phyloP scores from a whole-genome alignment of 306 rosid species.

The Abrus precatorius region DNA sequence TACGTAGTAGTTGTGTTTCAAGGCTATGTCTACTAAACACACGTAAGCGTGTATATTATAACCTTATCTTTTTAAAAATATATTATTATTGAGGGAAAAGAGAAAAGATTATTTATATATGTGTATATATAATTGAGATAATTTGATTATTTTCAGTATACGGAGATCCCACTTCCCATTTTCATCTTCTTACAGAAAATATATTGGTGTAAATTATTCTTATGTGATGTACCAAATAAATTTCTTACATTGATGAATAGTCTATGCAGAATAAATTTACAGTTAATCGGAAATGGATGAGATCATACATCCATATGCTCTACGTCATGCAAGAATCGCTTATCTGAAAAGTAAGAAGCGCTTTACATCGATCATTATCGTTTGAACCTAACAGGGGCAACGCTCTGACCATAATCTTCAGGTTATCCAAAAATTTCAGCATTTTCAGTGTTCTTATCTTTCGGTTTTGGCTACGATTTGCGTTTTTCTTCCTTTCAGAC shows the following conservation, averaged over 20 bases:
- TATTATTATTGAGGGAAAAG: too few relatives aligned
- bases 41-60: too few relatives aligned
- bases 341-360: neutral
- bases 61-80: too few relatives aligned
- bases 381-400: neutral
- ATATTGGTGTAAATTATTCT: neutral
- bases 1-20: too few relatives aligned
- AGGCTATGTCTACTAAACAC: too few relatives aligned
- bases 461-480: slow-evolving; percentile 6
- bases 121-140: too few relatives aligned
- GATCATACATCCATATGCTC: slow-evolving; percentile 35
- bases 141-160: too few relatives aligned
- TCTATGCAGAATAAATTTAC: neutral
- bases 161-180: too few relatives aligned
- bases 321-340: slow-evolving; percentile 32
- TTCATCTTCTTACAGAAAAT: neutral
- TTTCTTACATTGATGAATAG: neutral
- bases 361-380: slow-evolving; percentile 3
- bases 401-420: neutral
- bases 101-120: too few relatives aligned
- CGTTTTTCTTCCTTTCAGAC: slow-evolving; percentile 35
- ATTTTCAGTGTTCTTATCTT: slow-evolving; percentile 1
- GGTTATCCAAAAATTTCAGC: slow-evolving; percentile 5
- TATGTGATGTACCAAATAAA: neutral
- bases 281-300: slow-evolving; percentile 28